Conservation (phyloP, 1,284 basidiomycete genomes). For the Coriolopsis trogii region DNA sequence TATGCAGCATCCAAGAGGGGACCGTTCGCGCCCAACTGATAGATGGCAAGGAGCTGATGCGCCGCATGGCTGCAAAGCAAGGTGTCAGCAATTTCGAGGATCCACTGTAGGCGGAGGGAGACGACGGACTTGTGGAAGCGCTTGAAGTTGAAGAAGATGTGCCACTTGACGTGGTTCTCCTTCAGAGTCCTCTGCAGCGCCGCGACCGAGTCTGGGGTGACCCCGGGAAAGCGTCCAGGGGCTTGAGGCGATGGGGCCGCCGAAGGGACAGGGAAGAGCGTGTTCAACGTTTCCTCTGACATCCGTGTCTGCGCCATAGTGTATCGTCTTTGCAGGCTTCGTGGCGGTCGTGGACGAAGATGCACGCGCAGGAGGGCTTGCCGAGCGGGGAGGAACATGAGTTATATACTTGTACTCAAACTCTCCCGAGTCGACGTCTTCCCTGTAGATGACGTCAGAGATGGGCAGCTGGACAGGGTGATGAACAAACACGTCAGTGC, state of each 20-base stretch:
- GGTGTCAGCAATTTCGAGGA: background rate
- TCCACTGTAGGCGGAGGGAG: background rate
- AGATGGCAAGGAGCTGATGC: constrained; percentile 54
- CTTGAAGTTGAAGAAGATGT: constrained; percentile 63
- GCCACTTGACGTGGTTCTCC: constrained; percentile 59
- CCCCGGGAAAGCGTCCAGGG: constrained; percentile 47
- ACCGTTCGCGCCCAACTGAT: constrained; percentile 48
- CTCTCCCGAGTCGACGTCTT: too few species aligned
- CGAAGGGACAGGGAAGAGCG: constrained; percentile 23
- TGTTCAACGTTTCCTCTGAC: constrained; percentile 15
- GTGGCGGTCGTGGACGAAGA: background rate
- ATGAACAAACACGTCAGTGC: too few species aligned
- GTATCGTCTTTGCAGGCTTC: background rate
- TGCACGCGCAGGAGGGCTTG: background rate
- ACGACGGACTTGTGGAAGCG: constrained; percentile 57
- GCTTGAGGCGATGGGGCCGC: constrained; percentile 9
- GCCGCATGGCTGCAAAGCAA: constrained; percentile 44
- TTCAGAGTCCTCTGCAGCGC: constrained; percentile 50
- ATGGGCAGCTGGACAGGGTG: too few species aligned
- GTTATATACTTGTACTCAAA: background rate
- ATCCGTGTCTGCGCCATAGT: background rate
- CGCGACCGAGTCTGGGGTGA: constrained; percentile 47
- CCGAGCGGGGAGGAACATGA: background rate
- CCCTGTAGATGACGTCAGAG: too few species aligned
- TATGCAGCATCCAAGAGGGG: constrained; percentile 47